phyloP scores from a whole-genome alignment of 1,139 yeast species.

The Kluyveromyces sp. region DNA sequence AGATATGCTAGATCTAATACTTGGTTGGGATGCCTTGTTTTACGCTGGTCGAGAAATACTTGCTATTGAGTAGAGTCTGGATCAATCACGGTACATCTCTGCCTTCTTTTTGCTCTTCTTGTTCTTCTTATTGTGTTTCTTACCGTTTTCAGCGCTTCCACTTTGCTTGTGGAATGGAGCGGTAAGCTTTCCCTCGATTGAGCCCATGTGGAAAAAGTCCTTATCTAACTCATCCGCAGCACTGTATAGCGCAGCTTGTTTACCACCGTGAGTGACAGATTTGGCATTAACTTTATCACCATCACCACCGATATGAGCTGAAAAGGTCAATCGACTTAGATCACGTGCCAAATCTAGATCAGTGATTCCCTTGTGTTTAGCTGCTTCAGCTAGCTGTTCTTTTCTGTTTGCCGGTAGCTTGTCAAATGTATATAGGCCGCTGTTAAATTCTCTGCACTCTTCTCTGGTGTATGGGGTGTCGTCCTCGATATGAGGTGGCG shows the following conservation, averaged over 20 bases:
- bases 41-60: too few relatives aligned
- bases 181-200: constrained; percentile 54
- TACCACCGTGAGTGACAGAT: constrained; percentile 62
- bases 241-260: constrained; percentile 69
- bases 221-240: constrained; percentile 76
- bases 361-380: constrained; percentile 47
- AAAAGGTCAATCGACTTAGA: constrained; percentile 65
- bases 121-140: constrained; percentile 76
- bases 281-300: constrained; percentile 36
- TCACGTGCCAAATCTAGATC: constrained; percentile 63
- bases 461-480: constrained; percentile 41
- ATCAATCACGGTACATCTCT: constrained; percentile 14
- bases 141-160: constrained; percentile 35
- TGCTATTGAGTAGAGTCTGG: too few relatives aligned
- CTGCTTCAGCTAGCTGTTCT: constrained; percentile 61
- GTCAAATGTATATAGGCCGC: constrained; percentile 58
- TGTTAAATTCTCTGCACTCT: constrained; percentile 63
- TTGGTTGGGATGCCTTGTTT: too few relatives aligned
- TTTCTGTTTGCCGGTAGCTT: constrained; percentile 66
- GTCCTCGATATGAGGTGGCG: constrained; percentile 65
- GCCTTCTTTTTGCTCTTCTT: constrained; percentile 46
- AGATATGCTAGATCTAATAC: neutral
- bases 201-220: constrained; percentile 70
- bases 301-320: constrained; percentile 58
- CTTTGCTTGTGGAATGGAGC: constrained; percentile 65